Evolutionary conservation across 2,329 filamentous ascomycete species (phyloP), one percentile per base, ranked within the genome.

Genomic region (Amphichorda felina): DNA sequence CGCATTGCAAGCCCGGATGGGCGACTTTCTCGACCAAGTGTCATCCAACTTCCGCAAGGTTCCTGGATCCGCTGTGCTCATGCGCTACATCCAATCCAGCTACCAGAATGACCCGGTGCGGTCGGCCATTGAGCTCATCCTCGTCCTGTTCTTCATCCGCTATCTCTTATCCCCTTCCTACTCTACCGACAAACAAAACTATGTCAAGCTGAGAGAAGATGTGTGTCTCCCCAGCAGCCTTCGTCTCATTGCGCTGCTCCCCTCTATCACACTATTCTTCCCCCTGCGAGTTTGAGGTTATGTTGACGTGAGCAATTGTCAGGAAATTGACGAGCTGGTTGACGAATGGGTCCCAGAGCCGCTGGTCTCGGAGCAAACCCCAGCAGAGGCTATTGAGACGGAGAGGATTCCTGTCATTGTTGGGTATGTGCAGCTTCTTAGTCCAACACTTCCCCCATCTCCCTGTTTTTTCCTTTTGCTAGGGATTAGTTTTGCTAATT

Each of bases 71-170:
- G 84, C 89, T 29, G 94, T 98, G 48, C 70, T 96, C 50, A 75
- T 94, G 47, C 84, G 91, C 43, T 98, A 98, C 61, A 87, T 98
- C 54, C 85, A 85, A 58, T 94, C 87, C 39, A 94, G 87, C 56
- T 96, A 98, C 65, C 91, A 98, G 64, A 82, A 98, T 55, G 91
- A 98, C 50, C 91, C 91, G 8, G 77, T 96, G 38, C 82, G 93
- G 36, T 94, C 86, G 35, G 86, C 85, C 27, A 85, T 98, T 46
- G 91, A 98, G 61, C 68, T 98, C 34, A 79, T 96, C 45, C 70
- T 98, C 40, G 84, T 98, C 47, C 75, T 98, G 37, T 98, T 98
- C 63, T 93, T 93, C 43, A 82, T 98, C 39, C 78, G 88, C 43
- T 98, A 98, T 58, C 69, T 98, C 37, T 69, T 96, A 41, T 82